Base-by-base conservation (phyloP, 108 stramenopile species). In the Chaetoceros muelleri region DNA sequence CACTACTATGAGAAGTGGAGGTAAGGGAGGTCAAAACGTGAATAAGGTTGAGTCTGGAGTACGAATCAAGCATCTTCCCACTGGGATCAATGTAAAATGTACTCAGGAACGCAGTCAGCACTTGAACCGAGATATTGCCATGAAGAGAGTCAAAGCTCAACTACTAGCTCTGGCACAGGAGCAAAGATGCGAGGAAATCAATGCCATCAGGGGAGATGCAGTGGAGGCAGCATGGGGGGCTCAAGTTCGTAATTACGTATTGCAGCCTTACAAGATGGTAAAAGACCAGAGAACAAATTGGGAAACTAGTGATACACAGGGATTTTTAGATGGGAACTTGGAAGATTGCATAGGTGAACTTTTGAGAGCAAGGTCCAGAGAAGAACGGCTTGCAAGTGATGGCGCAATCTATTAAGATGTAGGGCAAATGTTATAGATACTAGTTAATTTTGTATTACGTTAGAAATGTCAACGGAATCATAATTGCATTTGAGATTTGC, bases 21-120 rank as follows among this genome's bases (percentile, higher is more conserved):
- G 98, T 0, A 86, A 89, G 24, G 98, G 98, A 10, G 98, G 98
- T n/a, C 98, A 99, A 72, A 94, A 95, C 65, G 98, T 99, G n/a
- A 99, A 99, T 76, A 99, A 96, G 67, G 96, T 97, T n/a, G 93
- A 97, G 54, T 87, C 88, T 24, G 98, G 94, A 10, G 96, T 99
- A 1, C 80, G 98, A 34, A 75, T 99, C 55, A 95, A 86, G 23
- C 98, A 99, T 65, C n/a, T 94, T n/a, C 98, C 98, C 1, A 89
- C 85, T 24, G 96, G 96, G n/a, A 69, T 94, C 28, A 70, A 74
- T 17, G 86, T 97, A 40, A 85, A 91, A 58, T 92, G 90, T 46
- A 92, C 94, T 28, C 90, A 97, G 60, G 95, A 99, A 71, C 84
- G 98, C 21, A 93, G 81, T 51, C 98, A 99, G 69, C 61, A 69